Base-by-base conservation (phyloP, 371 early-diverging fungal species). In the Encephalitozoon hellem region DNA sequence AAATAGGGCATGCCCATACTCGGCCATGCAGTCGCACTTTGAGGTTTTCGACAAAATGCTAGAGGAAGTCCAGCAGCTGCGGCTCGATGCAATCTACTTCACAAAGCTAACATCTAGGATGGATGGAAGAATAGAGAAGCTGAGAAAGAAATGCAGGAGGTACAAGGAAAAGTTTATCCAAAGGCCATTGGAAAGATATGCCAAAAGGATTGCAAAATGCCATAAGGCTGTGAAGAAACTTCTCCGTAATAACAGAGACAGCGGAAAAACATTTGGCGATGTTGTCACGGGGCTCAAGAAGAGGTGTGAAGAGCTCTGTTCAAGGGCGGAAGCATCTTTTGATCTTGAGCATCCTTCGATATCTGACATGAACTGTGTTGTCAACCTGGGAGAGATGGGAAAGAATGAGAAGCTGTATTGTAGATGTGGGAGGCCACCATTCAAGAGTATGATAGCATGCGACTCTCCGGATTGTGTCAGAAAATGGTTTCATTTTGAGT, bases 401-500 rank as follows among this genome's bases (percentile, higher is more conserved):
- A 43, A 25, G 9, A 9, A 26, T n/a, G 64, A 65, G 26, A 18
- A 21, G 12, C 67, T n/a, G 5, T 81, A 82, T 67, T 86, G 86
- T 72, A 77, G 51, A 18, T 86, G 86, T 74, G 77, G 68, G 49
- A 52, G 71, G 25, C 68, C 64, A 38, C 74, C 83, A 25, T 78
- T 71, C 72, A 84, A 85, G 6, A 75, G 75, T 32, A 85, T 86
- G 85, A 82, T 86, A 32, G 72, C 70, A 1, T 86, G 86, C 68
- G 84, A 84, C 55, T 69, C 70, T 43, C 25, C 34, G 26, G 76
- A 76, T 42, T 94, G 94, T 80, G 89, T 89, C 59, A 89, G 90
- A 70, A 91, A 93, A 82, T 95, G 95, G 95, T 94, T 93, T 84
- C 95, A 95, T 86, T 88, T 90, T 77, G 89, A 88, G 11, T 95